Percentiles rank a stretch among this genome's conserved stretches.
These are phyloP conservation scores for Aspergillus sp. DNA, from an alignment of 2,329 filamentous ascomycete species.

Conservation along the genomic window DNA sequence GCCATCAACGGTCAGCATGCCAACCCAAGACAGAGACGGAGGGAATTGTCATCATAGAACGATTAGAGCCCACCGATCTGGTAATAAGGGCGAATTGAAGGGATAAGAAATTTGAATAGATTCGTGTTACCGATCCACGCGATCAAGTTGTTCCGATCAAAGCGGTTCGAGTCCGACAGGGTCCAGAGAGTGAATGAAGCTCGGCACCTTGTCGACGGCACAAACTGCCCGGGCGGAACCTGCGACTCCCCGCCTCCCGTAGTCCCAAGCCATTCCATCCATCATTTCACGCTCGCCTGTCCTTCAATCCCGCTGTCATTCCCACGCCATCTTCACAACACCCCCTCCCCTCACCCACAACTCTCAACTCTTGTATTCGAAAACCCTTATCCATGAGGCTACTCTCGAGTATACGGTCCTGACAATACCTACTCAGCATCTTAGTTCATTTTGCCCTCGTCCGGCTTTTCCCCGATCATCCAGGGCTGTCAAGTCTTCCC, in stretches of 20 bases:
- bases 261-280: conserved; percentile 30
- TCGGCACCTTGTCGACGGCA: conserved; percentile 3
- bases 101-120: background rate
- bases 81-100: background rate
- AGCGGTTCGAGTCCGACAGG: background rate
- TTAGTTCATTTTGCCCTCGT: conserved; percentile 11
- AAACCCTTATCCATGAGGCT: conserved; percentile 33
- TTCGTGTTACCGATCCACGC: background rate
- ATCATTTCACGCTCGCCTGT: conserved; percentile 26
- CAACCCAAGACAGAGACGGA: background rate
- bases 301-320: conserved; percentile 14
- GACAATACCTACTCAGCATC: conserved; percentile 23
- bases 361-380: conserved; percentile 6
- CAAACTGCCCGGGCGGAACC: conserved; percentile 23
- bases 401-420: conserved; percentile 25
- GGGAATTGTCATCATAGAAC: background rate
- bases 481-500: conserved; percentile 20
- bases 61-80: background rate
- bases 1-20: conserved; percentile 3
- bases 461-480: conserved; percentile 23
- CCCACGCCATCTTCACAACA: conserved; percentile 4
- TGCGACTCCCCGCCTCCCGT: conserved; percentile 40
- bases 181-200: conserved; percentile 2
- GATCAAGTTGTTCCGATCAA: background rate
- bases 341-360: background rate